Conservation (phyloP, 83 land plant species). For the Thuja plicata region DNA sequence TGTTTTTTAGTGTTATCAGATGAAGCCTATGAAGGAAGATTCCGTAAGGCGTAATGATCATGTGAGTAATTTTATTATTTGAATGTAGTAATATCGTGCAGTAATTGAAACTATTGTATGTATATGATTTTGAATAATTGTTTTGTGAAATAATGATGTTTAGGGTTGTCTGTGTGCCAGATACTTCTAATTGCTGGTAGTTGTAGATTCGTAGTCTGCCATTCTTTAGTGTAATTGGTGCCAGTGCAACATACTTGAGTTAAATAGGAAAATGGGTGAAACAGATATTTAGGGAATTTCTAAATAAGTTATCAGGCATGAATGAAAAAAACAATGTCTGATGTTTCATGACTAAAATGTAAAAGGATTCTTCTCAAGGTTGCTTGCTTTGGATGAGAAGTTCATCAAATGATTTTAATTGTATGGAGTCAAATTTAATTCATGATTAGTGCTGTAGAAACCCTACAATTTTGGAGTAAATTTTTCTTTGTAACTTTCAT, state of each 20-base stretch:
- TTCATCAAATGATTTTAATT: not conserved
- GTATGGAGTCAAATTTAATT: not conserved
- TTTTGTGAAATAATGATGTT: not conserved
- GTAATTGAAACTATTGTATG: not conserved
- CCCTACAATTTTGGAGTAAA: not conserved
- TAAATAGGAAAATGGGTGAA: not conserved
- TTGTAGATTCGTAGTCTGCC: not conserved
- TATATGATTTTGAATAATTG: not conserved
- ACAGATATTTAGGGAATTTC: not conserved
- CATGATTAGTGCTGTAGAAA: not conserved
- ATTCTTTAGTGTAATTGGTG: not conserved
- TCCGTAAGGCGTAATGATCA: not conserved
- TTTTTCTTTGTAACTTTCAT: not conserved
- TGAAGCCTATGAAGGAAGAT: constrained; percentile 10
- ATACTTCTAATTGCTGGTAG: not conserved
- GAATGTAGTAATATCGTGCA: not conserved
- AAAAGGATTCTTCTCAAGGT: not conserved
- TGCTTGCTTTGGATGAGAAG: not conserved
- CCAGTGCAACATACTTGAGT: not conserved
- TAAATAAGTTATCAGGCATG: not conserved
- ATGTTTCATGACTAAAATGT: not conserved
- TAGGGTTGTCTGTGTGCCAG: not conserved
- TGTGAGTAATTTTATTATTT: constrained; percentile 2
- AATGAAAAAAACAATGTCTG: not conserved
- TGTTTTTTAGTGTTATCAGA: not conserved